Evolutionary conservation across 768 basidiomycete species (phyloP).

Genomic region (Rhodosporidiobolus odoratus): DNA sequence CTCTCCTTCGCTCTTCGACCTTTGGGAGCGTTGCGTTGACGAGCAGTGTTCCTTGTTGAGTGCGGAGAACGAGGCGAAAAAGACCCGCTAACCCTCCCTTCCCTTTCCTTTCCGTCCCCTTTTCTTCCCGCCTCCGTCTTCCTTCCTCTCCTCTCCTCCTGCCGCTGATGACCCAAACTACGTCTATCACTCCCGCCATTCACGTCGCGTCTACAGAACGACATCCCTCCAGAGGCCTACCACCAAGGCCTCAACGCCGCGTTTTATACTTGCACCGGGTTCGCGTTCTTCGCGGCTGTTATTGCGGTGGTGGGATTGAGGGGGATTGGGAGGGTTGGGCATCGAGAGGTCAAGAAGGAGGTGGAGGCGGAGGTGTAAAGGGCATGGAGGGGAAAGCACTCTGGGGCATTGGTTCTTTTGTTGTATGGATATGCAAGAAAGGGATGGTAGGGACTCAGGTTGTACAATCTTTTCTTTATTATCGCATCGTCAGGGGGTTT

Average conservation of each 20-base stretch:
- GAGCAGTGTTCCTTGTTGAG: no score
- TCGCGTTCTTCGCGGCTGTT: conserved; percentile 2
- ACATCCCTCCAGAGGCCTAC: background rate
- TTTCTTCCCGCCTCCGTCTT: background rate
- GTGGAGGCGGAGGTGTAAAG: background rate
- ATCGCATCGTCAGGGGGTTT: no score
- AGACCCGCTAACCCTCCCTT: no score
- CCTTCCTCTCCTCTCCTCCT: background rate
- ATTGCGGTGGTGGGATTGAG: background rate
- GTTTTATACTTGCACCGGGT: conserved; percentile 11
- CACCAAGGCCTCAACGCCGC: conserved; percentile 6
- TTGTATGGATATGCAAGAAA: no score
- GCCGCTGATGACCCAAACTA: background rate
- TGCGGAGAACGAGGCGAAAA: no score
- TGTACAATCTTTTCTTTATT: no score
- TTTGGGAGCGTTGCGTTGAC: no score
- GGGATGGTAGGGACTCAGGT: no score
- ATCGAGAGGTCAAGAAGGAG: conserved; percentile 2
- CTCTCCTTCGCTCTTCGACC: background rate
- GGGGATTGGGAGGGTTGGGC: conserved; percentile 18
- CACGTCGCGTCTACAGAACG: background rate
- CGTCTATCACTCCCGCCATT: background rate
- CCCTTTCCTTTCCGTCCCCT: background rate
- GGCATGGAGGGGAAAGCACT: background rate
- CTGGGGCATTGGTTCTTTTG: background rate